phyloP scores from a whole-genome alignment of 306 rosid genomes.

The Citrullus mucosospermus region DNA sequence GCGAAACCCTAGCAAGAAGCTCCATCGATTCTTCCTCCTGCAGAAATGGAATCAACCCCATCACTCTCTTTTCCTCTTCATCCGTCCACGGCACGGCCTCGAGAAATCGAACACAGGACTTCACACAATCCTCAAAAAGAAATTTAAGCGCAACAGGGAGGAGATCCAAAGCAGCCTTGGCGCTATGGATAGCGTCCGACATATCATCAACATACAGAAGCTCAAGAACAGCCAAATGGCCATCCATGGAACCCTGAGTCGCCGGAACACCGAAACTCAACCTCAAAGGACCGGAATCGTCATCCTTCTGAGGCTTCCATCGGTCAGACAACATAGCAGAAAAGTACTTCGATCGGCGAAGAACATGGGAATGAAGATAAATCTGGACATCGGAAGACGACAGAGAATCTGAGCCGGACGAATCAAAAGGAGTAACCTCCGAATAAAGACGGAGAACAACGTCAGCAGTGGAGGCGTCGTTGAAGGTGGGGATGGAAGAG shows the following conservation, averaged over 20 bases:
- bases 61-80: conserved; percentile 61
- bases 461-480: conserved; percentile 61
- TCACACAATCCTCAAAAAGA: conserved; percentile 75
- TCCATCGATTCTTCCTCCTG: conserved; percentile 60
- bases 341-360: conserved; percentile 73
- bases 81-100: conserved; percentile 95
- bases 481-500: conserved; percentile 13
- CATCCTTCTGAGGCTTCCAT: conserved; percentile 32
- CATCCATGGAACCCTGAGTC: conserved; percentile 29
- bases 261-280: conserved; percentile 40
- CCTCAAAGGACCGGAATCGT: conserved; percentile 12
- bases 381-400: conserved; percentile 33
- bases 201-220: conserved; percentile 58
- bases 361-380: conserved; percentile 53
- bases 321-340: conserved; percentile 74
- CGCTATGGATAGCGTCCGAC: conserved; percentile 26
- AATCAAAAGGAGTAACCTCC: conserved; percentile 27
- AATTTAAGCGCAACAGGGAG: conserved; percentile 72
- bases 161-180: conserved; percentile 53
- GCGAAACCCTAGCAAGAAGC: conserved; percentile 68
- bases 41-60: conserved; percentile 50
- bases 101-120: conserved; percentile 50
- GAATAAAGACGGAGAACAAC: conserved; percentile 52
- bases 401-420: conserved; percentile 10
- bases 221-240: conserved; percentile 40